Evolutionary conservation across 2,329 filamentous ascomycete genomes (phyloP), one percentile per base, ranked within the genome.

Genomic region (Xylaria sp.): DNA sequence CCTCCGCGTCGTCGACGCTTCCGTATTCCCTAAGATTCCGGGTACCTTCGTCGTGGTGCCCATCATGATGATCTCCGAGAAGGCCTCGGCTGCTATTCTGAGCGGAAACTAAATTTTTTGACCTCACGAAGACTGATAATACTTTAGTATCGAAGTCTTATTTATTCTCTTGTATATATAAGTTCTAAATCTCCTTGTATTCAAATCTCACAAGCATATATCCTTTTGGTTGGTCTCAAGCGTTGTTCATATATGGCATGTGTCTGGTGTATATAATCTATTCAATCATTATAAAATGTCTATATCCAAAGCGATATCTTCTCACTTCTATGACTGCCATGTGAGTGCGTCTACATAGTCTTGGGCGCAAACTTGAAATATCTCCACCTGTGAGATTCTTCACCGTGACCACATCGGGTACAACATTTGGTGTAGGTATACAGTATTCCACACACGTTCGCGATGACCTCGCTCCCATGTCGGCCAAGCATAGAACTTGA

Each of bases 1-100:
- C 0, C 76, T 89, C 18, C 80, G 87, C 37, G 86, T 89, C 13
- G 87, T 89, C 3, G 87, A 89, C 78, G 87, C 85, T 2, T 84
- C 82, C 37, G 81, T 83, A 1, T 88, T 85, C 69, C 85, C 85
- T 3, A 82, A 81, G 68, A 85, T 86, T 68, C 86, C 87, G 1
- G 77, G 77, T 1, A 73, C 75, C 18, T 80, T 79, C 63, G 74
- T 74, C 9, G 72, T 72, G 39, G 39, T 76, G 3, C 70, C 75
- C 13, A 72, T 77, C 55, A 73, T 74, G 54, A 75, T 78, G 72
- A 59, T 77, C n/a, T 68, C 72, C 25, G 73, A 76, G 70, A 78
- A 78, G 73, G 76, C 76, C 15, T 65, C 71, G 8, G 73, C 71
- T 12, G 76, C 72, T 23, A 77, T 77, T 37, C 70, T 78, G n/a